Conservation (phyloP, 2,329 filamentous ascomycete species). For the Alternaria consortialis region DNA sequence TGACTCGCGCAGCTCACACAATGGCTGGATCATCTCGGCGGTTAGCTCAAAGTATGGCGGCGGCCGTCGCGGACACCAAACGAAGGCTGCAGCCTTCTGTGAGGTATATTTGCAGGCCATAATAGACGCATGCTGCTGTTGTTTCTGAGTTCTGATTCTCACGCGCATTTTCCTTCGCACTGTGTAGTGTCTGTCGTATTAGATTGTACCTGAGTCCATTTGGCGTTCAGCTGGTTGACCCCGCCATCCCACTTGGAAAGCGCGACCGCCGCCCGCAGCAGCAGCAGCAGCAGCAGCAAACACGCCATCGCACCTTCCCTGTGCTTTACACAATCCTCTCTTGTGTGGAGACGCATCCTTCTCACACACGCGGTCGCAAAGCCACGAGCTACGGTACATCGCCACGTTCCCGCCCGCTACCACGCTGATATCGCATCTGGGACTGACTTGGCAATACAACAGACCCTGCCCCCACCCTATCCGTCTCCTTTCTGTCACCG, state of each 20-base stretch:
- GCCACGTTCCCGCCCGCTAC: slow-evolving; percentile 3
- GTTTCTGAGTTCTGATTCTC: not conserved
- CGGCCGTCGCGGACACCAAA: slow-evolving; percentile 23
- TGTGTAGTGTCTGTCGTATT: slow-evolving; percentile 2
- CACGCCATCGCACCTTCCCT: slow-evolving; percentile 15
- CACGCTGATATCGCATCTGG: not conserved
- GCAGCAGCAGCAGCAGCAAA: slow-evolving; percentile 6
- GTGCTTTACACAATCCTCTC: not conserved
- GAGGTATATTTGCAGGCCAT: slow-evolving; percentile 20
- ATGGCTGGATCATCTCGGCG: slow-evolving; percentile 35
- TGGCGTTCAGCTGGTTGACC: slow-evolving; percentile 14
- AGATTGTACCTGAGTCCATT: slow-evolving; percentile 6
- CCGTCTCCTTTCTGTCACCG: slow-evolving; percentile 24
- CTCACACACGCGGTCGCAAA: not conserved
- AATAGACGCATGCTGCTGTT: slow-evolving; percentile 6
- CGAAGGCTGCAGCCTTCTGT: slow-evolving; percentile 12
- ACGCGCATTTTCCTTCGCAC: not conserved
- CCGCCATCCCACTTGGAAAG: slow-evolving; percentile 17
- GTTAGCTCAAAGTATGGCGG: slow-evolving; percentile 28
- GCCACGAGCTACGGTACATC: slow-evolving; percentile 1
- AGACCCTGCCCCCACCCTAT: slow-evolving; percentile 21
- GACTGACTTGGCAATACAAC: slow-evolving; percentile 15
- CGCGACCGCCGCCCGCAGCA: slow-evolving; percentile 8
- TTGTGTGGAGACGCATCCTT: not conserved
- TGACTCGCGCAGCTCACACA: slow-evolving; percentile 36